phyloP scores from a whole-genome alignment of 108 stramenopile species.

The Skeletonema menzelii region DNA sequence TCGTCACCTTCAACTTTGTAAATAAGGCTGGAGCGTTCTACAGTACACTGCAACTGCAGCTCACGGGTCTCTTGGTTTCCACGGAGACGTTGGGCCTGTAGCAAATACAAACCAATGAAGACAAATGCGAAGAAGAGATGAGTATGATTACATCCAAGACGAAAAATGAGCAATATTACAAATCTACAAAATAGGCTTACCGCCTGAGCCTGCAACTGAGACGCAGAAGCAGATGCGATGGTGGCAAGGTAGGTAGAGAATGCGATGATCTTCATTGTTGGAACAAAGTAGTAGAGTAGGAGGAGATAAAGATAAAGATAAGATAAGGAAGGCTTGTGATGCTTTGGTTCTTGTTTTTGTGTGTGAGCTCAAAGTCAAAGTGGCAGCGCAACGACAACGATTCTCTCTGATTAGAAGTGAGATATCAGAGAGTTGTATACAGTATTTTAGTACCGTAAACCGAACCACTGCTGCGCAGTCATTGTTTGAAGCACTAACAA shows the following conservation, averaged over 20 bases:
- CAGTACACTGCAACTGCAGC: background rate
- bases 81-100: background rate
- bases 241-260: background rate
- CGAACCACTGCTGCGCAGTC: too few species aligned
- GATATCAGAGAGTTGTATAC: too few species aligned
- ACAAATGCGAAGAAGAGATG: background rate
- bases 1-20: too few species aligned
- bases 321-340: background rate
- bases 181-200: too few species aligned
- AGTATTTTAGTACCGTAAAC: too few species aligned
- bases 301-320: background rate
- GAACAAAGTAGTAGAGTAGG: background rate
- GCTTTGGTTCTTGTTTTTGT: background rate
- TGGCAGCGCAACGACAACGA: too few species aligned
- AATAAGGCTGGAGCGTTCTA: background rate
- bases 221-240: background rate
- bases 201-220: too few species aligned
- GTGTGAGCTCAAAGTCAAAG: background rate
- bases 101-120: background rate
- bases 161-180: background rate
- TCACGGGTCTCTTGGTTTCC: background rate
- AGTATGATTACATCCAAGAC: background rate
- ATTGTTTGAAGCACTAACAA: too few species aligned
- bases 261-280: background rate
- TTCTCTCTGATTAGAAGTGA: too few species aligned